phyloP scores from a whole-genome alignment of 257 asterid species.

The Nemophila menziesii region DNA sequence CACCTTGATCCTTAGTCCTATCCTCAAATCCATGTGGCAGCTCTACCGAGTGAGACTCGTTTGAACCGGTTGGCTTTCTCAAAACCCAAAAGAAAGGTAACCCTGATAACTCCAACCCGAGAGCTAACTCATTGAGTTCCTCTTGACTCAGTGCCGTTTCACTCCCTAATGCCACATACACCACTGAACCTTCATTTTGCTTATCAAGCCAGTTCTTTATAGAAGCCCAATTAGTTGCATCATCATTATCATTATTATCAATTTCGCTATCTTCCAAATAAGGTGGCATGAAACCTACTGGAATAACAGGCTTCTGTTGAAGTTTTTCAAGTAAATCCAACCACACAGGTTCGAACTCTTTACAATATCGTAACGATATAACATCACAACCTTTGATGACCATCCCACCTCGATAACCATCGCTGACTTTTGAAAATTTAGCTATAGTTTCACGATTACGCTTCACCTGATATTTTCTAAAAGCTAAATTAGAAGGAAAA shows the following conservation, averaged over 20 bases:
- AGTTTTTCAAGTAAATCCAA: constrained; percentile 1
- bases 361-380: not conserved
- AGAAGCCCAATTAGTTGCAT: not conserved
- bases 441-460: not conserved
- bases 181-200: constrained; percentile 1
- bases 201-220: constrained; percentile 4
- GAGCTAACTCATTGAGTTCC: constrained; percentile 20
- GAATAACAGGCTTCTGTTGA: constrained; percentile 6
- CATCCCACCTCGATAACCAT: not conserved
- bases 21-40: constrained; percentile 22
- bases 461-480: not conserved
- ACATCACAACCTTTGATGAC: not conserved
- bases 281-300: constrained; percentile 18
- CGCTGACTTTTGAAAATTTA: not conserved
- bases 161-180: constrained; percentile 14
- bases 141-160: constrained; percentile 1
- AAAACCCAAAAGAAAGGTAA: constrained; percentile 26
- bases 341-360: constrained; percentile 11
- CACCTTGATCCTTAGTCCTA: constrained; percentile 13
- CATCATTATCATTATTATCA: not conserved
- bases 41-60: not conserved
- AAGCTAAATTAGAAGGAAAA: constrained; percentile 11
- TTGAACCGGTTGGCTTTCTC: constrained; percentile 7
- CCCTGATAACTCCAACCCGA: constrained; percentile 18
- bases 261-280: not conserved